Percentiles rank a stretch among this genome's conserved stretches.
Evolutionary conservation across 495 filamentous ascomycete genomes (phyloP).

Genomic region (Hypoxylon fuscum): DNA sequence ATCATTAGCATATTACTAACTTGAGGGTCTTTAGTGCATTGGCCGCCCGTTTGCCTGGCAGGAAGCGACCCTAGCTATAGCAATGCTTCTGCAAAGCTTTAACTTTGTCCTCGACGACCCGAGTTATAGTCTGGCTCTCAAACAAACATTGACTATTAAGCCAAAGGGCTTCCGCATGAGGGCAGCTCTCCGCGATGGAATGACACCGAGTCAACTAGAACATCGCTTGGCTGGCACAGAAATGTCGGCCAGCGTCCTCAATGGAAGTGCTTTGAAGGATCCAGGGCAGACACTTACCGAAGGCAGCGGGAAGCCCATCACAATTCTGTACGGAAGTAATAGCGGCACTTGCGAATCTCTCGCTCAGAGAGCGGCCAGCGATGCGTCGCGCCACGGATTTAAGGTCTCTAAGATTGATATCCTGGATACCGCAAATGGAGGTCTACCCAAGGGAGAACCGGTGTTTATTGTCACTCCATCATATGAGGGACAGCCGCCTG

Average conservation of each 20-base stretch:
- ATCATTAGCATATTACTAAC: constrained; percentile 53
- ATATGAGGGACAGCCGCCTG: constrained; percentile 79
- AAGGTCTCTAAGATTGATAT: constrained; percentile 61
- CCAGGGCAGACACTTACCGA: constrained; percentile 28
- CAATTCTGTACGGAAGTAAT: constrained; percentile 78
- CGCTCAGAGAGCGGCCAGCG: constrained; percentile 67
- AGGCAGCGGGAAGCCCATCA: constrained; percentile 53
- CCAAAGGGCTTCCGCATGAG: constrained; percentile 77
- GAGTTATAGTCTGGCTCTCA: constrained; percentile 70
- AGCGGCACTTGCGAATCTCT: constrained; percentile 79
- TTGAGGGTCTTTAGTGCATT: constrained; percentile 44
- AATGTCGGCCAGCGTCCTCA: constrained; percentile 4
- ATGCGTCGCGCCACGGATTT: constrained; percentile 67
- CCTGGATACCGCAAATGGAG: constrained; percentile 69
- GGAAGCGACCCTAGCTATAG: constrained; percentile 62
- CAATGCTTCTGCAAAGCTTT: constrained; percentile 70
- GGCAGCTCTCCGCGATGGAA: constrained; percentile 65
- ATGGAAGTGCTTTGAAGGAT: constrained; percentile 4
- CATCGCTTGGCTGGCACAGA: constrained; percentile 52
- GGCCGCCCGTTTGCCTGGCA: constrained; percentile 73
- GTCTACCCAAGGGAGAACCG: constrained; percentile 67
- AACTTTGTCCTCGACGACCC: constrained; percentile 66
- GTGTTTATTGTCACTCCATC: constrained; percentile 74
- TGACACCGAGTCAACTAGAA: constrained; percentile 67
- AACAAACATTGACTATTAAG: constrained; percentile 80